Conservation (phyloP, 2,329 filamentous ascomycete genomes). For the Ceratocystis destructans region DNA sequence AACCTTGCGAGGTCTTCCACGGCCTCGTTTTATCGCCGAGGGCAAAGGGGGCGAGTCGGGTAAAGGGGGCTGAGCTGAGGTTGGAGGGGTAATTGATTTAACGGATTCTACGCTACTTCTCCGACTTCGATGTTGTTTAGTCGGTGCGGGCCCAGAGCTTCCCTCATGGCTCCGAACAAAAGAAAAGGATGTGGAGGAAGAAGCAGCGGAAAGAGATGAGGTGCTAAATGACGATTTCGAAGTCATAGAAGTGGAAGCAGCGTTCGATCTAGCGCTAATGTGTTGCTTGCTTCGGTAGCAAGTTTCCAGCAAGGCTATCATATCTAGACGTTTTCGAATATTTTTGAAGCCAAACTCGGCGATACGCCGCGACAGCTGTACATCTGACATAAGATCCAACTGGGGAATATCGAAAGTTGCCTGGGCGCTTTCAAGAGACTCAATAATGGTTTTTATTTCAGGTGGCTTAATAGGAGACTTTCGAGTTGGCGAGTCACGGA, state of each 20-base stretch:
- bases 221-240: conserved; percentile 11
- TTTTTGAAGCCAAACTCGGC: conserved; percentile 58
- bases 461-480: neutral
- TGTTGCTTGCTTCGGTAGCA: conserved; percentile 53
- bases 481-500: conserved; percentile 12
- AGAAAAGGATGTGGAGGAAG: neutral
- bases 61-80: conserved; percentile 9
- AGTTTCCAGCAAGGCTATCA: conserved; percentile 55
- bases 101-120: conserved; percentile 6
- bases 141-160: neutral
- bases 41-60: neutral
- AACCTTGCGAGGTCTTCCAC: conserved; percentile 20
- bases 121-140: neutral
- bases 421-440: neutral
- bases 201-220: neutral
- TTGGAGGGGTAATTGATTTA: conserved; percentile 14
- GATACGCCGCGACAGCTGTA: conserved; percentile 48
- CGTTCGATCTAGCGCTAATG: neutral
- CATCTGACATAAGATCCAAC: conserved; percentile 48
- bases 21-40: conserved; percentile 25
- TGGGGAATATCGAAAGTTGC: conserved; percentile 32
- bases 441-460: neutral
- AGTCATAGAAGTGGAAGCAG: neutral
- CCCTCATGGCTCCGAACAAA: neutral
- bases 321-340: conserved; percentile 51